Percentiles rank a stretch among this genome's conserved stretches.
Evolutionary conservation across 2,329 filamentous ascomycete genomes (phyloP).

Genomic region (Diplodia mutila): DNA sequence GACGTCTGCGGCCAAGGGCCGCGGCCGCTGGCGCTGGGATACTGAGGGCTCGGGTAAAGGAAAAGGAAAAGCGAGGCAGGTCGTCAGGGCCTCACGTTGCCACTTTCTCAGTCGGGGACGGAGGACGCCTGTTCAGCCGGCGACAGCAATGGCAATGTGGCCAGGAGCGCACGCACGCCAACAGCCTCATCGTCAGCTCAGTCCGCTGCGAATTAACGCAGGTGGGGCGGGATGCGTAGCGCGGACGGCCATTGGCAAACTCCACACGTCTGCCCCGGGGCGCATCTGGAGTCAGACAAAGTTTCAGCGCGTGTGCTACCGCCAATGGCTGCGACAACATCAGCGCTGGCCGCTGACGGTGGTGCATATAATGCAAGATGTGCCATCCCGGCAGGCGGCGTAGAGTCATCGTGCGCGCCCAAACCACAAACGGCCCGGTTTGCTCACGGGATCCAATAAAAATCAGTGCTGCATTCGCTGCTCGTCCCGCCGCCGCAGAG

Average conservation of each 20-base stretch:
- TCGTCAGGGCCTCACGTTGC: constrained; percentile 15
- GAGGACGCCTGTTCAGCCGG: constrained; percentile 11
- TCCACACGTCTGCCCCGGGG: constrained; percentile 17
- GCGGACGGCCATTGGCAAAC: constrained; percentile 1
- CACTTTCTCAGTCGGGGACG: constrained; percentile 8
- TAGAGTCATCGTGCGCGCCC: constrained; percentile 7
- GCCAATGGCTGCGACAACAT: constrained; percentile 19
- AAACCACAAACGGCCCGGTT: no score
- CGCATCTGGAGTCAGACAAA: constrained; percentile 18
- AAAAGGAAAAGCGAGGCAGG: constrained; percentile 4
- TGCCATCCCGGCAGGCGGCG: constrained; percentile 4
- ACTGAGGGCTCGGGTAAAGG: neutral
- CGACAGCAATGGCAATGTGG: neutral
- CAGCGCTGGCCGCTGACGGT: constrained; percentile 13
- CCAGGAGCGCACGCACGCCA: constrained; percentile 3
- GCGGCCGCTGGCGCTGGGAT: constrained; percentile 7
- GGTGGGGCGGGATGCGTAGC: constrained; percentile 4
- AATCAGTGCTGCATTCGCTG: neutral
- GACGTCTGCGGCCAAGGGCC: constrained; percentile 16
- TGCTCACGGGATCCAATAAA: no score
- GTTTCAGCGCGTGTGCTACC: constrained; percentile 14
- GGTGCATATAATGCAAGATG: constrained; percentile 19
- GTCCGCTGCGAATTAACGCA: neutral
- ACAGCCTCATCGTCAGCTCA: constrained; percentile 16
- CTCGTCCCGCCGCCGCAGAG: neutral